A percentile compares a stretch with the other conserved stretches of the same genome.
Evolutionary conservation across 1,284 basidiomycete genomes (phyloP).

Genomic region (Ceratobasidium sp.): DNA sequence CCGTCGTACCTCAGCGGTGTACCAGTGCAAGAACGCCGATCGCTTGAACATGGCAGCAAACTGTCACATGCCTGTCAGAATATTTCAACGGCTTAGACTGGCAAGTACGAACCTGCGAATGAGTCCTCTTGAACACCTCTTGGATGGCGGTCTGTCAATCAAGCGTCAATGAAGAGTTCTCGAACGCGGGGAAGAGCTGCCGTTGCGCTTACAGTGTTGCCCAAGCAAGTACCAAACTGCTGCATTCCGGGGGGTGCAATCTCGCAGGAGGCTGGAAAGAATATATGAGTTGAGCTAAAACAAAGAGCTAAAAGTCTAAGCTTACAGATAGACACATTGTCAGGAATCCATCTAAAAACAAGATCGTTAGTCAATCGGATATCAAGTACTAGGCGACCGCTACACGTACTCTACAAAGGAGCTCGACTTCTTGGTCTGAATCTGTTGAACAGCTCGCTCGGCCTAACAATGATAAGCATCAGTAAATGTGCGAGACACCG

Average conservation of each 20-base stretch:
- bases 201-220: conserved; percentile 68
- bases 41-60: conserved; percentile 86
- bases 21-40: conserved; percentile 90
- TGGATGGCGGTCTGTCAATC: conserved; percentile 73
- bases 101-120: conserved; percentile 62
- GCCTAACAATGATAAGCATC: conserved; percentile 45
- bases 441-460: conserved; percentile 61
- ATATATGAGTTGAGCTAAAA: conserved; percentile 13
- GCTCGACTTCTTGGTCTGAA: conserved; percentile 77
- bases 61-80: conserved; percentile 56
- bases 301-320: not conserved
- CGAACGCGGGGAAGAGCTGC: not conserved
- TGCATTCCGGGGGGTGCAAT: conserved; percentile 84
- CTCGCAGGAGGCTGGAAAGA: conserved; percentile 68
- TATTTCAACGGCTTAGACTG: conserved; percentile 1
- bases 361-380: conserved; percentile 22
- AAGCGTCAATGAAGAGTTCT: not conserved
- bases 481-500: conserved; percentile 56
- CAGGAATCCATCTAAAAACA: conserved; percentile 78
- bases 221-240: conserved; percentile 75
- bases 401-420: conserved; percentile 79
- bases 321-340: conserved; percentile 75
- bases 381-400: conserved; percentile 17
- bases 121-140: conserved; percentile 87
- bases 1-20: conserved; percentile 76